phyloP scores from a whole-genome alignment of 2,329 filamentous ascomycete genomes.

The Colletotrichum euphorbiae region DNA sequence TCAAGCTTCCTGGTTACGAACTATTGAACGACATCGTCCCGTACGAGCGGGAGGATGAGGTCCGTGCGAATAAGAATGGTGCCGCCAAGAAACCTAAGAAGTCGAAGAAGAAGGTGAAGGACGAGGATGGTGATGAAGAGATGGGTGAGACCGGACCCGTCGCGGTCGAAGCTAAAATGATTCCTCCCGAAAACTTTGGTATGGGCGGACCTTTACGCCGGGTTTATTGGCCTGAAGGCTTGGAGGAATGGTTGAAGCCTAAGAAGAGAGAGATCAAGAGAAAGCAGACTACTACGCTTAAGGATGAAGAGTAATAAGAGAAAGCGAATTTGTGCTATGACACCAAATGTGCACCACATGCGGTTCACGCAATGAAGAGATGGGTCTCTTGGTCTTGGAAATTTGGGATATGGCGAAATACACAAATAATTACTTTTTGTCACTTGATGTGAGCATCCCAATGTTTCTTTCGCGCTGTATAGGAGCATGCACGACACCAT shows the following conservation, averaged over 20 bases:
- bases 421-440: too few relatives aligned
- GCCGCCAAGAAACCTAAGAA: constrained; percentile 53
- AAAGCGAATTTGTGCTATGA: not conserved
- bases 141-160: constrained; percentile 55
- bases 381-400: too few relatives aligned
- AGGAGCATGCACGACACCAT: too few relatives aligned
- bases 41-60: constrained; percentile 81
- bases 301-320: constrained; percentile 44
- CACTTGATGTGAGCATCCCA: too few relatives aligned
- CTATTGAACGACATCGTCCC: constrained; percentile 82
- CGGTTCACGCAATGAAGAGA: not conserved
- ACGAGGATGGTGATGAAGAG: constrained; percentile 48
- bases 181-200: constrained; percentile 77
- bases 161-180: constrained; percentile 53
- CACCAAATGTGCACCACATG: not conserved
- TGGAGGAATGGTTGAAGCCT: constrained; percentile 90
- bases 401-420: too few relatives aligned
- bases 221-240: constrained; percentile 91
- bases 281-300: constrained; percentile 56
- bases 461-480: too few relatives aligned
- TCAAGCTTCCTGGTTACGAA: constrained; percentile 84
- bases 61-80: constrained; percentile 63
- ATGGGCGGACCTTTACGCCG: constrained; percentile 88
- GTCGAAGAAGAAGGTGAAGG: constrained; percentile 51
- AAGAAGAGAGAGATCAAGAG: constrained; percentile 77